Conservation (phyloP, 2,329 filamentous ascomycete species). For the Chaetomiaceae sp. region DNA sequence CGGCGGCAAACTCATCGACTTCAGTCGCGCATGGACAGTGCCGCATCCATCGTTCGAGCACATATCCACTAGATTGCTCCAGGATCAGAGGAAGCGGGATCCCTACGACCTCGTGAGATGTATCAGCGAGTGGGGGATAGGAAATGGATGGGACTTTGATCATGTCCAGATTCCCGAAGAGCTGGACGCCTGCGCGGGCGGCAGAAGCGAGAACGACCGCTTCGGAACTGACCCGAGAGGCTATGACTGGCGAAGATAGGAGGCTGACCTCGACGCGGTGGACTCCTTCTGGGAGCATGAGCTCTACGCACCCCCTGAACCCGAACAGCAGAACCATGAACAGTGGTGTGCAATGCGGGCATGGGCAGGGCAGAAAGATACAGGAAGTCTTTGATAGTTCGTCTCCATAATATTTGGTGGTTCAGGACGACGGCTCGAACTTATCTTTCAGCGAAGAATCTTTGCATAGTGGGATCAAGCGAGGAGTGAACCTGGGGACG, state of each 20-base stretch:
- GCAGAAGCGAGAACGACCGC: neutral
- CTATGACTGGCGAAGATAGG: neutral
- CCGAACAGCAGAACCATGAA: too few relatives aligned
- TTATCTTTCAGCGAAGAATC: too few relatives aligned
- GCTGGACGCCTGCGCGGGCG: neutral
- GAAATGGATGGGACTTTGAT: neutral
- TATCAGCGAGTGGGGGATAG: neutral
- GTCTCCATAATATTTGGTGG: too few relatives aligned
- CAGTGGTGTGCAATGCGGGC: too few relatives aligned
- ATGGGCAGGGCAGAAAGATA: too few relatives aligned
- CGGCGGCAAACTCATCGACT: conserved; percentile 13
- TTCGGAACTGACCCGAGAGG: neutral
- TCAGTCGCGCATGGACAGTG: conserved; percentile 11
- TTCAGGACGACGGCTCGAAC: too few relatives aligned
- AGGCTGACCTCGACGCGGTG: neutral
- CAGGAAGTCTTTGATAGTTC: too few relatives aligned
- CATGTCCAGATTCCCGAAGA: neutral
- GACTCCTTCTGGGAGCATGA: neutral
- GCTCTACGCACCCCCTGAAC: too few relatives aligned
- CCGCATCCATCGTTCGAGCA: conserved; percentile 3
- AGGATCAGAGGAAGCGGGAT: neutral
- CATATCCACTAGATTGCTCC: neutral
- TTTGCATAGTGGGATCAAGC: too few relatives aligned
- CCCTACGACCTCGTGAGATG: neutral
- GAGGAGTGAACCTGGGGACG: too few relatives aligned